These are phyloP conservation scores for Obelidium mucronatum DNA, from an alignment of 192 early-diverging fungal species.

Conservation along the genomic window DNA sequence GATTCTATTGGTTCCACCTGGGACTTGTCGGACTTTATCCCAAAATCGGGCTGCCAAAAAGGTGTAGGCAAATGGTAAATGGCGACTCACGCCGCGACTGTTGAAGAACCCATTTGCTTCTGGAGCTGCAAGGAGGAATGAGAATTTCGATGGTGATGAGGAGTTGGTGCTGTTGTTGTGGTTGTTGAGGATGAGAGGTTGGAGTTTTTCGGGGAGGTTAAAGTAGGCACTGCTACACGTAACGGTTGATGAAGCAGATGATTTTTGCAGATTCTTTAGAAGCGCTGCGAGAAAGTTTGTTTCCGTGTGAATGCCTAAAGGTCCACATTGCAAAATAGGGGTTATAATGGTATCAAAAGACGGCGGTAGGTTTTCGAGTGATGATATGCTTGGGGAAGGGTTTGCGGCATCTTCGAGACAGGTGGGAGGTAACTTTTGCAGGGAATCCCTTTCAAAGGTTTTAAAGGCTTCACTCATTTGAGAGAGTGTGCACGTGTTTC, in stretches of 20 bases:
- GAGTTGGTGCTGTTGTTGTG: too few species aligned
- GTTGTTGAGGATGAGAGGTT: constrained; percentile 42
- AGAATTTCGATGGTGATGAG: constrained; percentile 61
- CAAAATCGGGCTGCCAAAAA: constrained; percentile 79
- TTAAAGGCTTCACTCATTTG: constrained; percentile 7
- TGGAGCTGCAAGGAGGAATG: constrained; percentile 84
- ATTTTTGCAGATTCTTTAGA: constrained; percentile 68
- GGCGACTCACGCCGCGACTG: constrained; percentile 83
- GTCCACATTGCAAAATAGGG: constrained; percentile 89
- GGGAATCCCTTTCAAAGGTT: neutral
- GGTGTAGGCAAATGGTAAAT: constrained; percentile 92
- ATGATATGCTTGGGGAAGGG: neutral
- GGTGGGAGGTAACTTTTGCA: neutral
- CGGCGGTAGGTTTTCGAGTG: neutral
- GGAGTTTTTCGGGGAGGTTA: constrained; percentile 82
- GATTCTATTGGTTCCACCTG: constrained; percentile 53
- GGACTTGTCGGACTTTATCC: constrained; percentile 41
- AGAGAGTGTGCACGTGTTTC: neutral
- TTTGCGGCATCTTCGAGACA: neutral
- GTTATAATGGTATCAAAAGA: constrained; percentile 52
- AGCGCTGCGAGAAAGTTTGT: constrained; percentile 68
- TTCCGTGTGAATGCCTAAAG: constrained; percentile 83
- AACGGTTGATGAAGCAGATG: neutral
- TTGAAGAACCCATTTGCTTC: constrained; percentile 94
- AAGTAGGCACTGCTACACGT: constrained; percentile 92